Evolutionary conservation across 106 monocot genomes (phyloP).

Genomic region (Dioscorea zingiberensis): DNA sequence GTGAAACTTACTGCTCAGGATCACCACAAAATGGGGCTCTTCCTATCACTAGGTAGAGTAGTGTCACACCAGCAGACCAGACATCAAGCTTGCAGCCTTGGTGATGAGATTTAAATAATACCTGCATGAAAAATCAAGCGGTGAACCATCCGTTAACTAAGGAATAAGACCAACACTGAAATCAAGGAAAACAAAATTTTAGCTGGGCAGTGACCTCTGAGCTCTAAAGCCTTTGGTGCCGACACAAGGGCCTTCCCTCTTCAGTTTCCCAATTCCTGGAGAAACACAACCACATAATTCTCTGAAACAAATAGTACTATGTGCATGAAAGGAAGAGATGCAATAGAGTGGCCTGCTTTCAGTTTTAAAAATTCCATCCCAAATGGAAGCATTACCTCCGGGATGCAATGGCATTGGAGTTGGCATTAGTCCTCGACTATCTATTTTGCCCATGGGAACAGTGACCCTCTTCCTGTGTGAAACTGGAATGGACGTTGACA

Average conservation of each 20-base stretch:
- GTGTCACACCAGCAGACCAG: constrained; percentile 94
- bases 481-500: constrained; percentile 23
- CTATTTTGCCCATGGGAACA: constrained; percentile 50
- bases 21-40: constrained; percentile 81
- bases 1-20: constrained; percentile 70
- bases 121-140: constrained; percentile 33
- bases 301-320: too few relatives aligned
- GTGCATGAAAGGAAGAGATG: not conserved
- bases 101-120: constrained; percentile 70
- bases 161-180: too few relatives aligned
- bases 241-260: constrained; percentile 95
- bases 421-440: constrained; percentile 28
- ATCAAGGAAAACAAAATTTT: not conserved
- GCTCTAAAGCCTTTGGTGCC: constrained; percentile 97
- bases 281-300: too few relatives aligned
- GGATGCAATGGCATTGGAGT: constrained; percentile 85
- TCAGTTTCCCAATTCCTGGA: constrained; percentile 59
- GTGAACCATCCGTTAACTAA: too few relatives aligned
- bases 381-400: constrained; percentile 55
- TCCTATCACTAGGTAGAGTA: constrained; percentile 86
- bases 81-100: constrained; percentile 87
- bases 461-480: constrained; percentile 85
- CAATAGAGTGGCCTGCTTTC: constrained; percentile 29
- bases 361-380: constrained; percentile 42
- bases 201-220: constrained; percentile 48